Base-by-base conservation (phyloP, 179 eudicot genomes). In the Silene noctiflora region DNA sequence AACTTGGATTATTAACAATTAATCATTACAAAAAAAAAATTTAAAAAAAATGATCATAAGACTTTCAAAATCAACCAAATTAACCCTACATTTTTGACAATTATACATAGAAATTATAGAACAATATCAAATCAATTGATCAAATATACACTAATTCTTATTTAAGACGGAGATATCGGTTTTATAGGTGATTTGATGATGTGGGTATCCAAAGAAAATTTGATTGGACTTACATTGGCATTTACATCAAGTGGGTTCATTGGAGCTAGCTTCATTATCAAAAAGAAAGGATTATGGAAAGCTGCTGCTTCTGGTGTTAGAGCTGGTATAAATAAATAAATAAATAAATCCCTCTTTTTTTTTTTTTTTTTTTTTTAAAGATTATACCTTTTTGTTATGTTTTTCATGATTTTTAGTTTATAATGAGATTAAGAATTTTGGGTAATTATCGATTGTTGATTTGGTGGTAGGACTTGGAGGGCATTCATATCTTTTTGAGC, bases 261-360 rank as follows among this genome's bases (percentile, higher is more conserved):
- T 39, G 94, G 94, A n/a, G 86, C 88, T 31, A 89, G 91, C 77
- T 89, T 89, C 77, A 88, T 89, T 51, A 82, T 89, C 65, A 89
- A 89, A 84, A 89, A 89, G 85, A 88, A 88, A 73, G 93, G 93
- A 62, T 90, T 89, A 20, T 77, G 87, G 83, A 82, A 83, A 80
- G 93, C 93, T 72, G 91, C 90, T 25, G 82, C 82, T 82, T 82
- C 88, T 73, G 93, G 93, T 25, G 83, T 85, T 42, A 82, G 93
- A 79, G 93, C 93, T 80, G 93, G 93, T 89, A 71, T n/a, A n/a
- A 17, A 12, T 35, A 24, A 27, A 46, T 58, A n/a, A 64, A 2
- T 8, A n/a, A n/a, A n/a, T n/a, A n/a, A n/a, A 19, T 29, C 44
- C 66, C 48, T 0, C 5, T 1, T 29, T 29, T 33, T 31, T 17